Base-by-base conservation (phyloP, 257 asterid genomes). In the Plantago ovata region DNA sequence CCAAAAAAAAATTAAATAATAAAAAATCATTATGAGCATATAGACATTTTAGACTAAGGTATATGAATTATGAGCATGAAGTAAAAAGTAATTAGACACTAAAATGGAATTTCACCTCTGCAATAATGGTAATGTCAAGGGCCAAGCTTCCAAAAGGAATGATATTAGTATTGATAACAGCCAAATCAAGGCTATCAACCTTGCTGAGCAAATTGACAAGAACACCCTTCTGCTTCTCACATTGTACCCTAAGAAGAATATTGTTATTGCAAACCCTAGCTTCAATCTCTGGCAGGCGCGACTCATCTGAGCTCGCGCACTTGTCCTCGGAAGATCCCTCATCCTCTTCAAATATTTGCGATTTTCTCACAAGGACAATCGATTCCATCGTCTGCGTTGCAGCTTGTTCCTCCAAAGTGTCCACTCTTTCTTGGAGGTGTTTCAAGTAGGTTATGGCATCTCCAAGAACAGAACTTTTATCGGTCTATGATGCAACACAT, bases 401-500 rank as follows among this genome's bases (percentile, higher is more conserved):
- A 13, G 67, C 70, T 47, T 78, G 49, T 45, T 61, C 74, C 59
- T 78, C 84, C 15, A 74, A 28, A 7, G 15, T n/a, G 10, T 67
- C 55, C 55, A 74, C 78, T 1, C 60, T 68, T 21, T 70, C 80
- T 54, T 73, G 67, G 49, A 78, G 76, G n/a, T 57, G 67, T 38
- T 78, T 71, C 69, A 74, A 32, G 23, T 70, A 69, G 11, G 58
- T 67, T 42, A 70, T 74, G 19, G 77, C 69, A 39, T 70, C 73
- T 22, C 75, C 72, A 48, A 74, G 59, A 23, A 78, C 71, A 2
- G 80, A 78, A 36, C 69, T 66, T 62, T 78, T 74, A 44, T 78
- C 80, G 75, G 62, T 67, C 80, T 78, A 22, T 55, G 9, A 4
- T 1, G 39, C 11, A n/a, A 24, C 24, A 39, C 9, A 20, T 9